Base-by-base conservation (phyloP, 352 stramenopile genomes). In the Pythium dissimile region DNA sequence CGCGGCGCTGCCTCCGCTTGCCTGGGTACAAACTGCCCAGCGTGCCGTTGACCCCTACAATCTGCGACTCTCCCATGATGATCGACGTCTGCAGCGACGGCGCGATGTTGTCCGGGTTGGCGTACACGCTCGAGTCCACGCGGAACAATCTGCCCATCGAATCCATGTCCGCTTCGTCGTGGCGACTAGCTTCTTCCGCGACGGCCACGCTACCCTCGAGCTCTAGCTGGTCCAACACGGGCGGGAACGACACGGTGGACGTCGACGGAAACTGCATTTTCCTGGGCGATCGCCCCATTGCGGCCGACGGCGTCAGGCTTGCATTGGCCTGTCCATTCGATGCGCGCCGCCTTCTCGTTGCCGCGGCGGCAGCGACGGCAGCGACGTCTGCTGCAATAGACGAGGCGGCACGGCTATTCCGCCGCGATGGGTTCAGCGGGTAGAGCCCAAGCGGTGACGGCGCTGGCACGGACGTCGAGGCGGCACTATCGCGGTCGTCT, bases 11-110 rank as follows among this genome's bases (percentile, higher is more conserved):
- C 60, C 51, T 46, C 10, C 54, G 46, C 42, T 56, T 62, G 15
- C 53, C 62, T 12, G 54, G 57, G 43, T 63, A 63, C 46, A 71
- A 39, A 42, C 63, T 71, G 12, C 35, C 57, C 15, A 66, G 65
- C 0, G 62, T 65, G 30, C 51, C 55, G 37, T 80, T 71, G 20
- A 70, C 58, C 2, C 57, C 66, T n/a, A 77, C 56, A 5, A 49
- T 49, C 56, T 84, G 73, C 18, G 75, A 69, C 62, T 91, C 78
- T 49, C 81, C 72, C 58, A 89, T 88, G 50, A 92, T 72, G 54
- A 92, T 88, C 15, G 77, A 85, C n/a, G 77, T 82, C 52, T 92
- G 75, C 12, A 80, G 54, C 37, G 82, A 86, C 41, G 79, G 82
- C 66, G 86, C 68, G 54, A 89, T 87, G 53, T 92, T 92, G 48